phyloP scores from a whole-genome alignment of 2,329 filamentous ascomycete species.

The Diaporthe destruens region DNA sequence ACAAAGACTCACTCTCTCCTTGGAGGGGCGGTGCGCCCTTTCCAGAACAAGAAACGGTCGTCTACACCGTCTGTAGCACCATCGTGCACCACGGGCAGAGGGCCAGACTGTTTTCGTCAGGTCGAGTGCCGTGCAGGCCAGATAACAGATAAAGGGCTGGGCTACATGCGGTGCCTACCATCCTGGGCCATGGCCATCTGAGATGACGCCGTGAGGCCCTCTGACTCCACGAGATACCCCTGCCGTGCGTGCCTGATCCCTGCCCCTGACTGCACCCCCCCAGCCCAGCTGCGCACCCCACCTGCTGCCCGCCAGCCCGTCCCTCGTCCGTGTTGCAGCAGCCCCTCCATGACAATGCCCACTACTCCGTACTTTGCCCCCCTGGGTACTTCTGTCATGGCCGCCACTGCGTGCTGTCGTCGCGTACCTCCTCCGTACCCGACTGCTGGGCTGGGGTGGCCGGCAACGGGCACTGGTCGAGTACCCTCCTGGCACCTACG shows the following conservation, averaged over 20 bases:
- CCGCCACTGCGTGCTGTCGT: background rate
- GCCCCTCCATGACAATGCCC: constrained; percentile 30
- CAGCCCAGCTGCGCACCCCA: background rate
- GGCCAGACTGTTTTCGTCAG: constrained; percentile 10
- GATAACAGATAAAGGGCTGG: constrained; percentile 30
- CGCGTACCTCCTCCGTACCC: no score
- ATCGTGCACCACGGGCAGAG: background rate
- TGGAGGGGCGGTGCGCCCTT: background rate
- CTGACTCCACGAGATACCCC: constrained; percentile 22
- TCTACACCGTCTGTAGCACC: background rate
- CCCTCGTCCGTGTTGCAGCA: constrained; percentile 30
- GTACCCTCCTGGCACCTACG: background rate
- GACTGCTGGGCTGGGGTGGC: constrained; percentile 10
- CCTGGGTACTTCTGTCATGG: constrained; percentile 10
- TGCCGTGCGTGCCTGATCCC: constrained; percentile 25
- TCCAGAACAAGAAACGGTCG: constrained; percentile 12
- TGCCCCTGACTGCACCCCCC: background rate
- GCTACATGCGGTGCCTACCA: background rate
- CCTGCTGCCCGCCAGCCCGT: constrained; percentile 20
- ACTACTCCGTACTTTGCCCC: no score
- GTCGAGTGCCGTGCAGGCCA: background rate
- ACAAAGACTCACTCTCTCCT: no score
- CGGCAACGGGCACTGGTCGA: constrained; percentile 10
- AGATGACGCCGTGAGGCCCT: constrained; percentile 31
- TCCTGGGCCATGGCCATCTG: constrained; percentile 18